Evolutionary conservation across 1,139 yeast genomes (phyloP).

Genomic region (Lodderomyces margitis): DNA sequence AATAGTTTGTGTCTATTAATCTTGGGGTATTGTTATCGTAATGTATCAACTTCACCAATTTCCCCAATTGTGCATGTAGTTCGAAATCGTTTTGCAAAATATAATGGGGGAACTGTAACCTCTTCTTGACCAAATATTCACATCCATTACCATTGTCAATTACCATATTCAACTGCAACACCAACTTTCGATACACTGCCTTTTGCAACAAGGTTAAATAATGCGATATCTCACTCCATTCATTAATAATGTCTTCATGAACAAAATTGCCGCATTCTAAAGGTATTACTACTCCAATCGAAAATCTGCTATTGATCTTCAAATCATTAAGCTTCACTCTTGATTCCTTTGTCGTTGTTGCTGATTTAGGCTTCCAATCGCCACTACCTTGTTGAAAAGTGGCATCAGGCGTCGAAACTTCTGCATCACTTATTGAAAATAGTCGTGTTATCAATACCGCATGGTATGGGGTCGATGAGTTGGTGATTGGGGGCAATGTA

Average conservation of each 20-base stretch:
- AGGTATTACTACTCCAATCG: slow-evolving; percentile 51
- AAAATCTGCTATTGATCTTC: slow-evolving; percentile 37
- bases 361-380: slow-evolving; percentile 35
- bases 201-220: slow-evolving; percentile 40
- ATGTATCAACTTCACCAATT: slow-evolving; percentile 38
- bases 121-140: slow-evolving; percentile 32
- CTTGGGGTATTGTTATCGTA: slow-evolving; percentile 47
- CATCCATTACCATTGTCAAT: slow-evolving; percentile 14
- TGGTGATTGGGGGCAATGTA: slow-evolving; percentile 41
- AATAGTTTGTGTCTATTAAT: slow-evolving; percentile 36
- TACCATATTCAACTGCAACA: slow-evolving; percentile 21
- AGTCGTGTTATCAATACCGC: slow-evolving; percentile 47
- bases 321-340: slow-evolving; percentile 13
- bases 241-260: slow-evolving; percentile 42
- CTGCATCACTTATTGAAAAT: slow-evolving; percentile 39
- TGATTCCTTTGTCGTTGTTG: slow-evolving; percentile 28
- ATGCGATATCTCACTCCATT: slow-evolving; percentile 50
- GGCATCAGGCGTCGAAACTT: slow-evolving; percentile 13
- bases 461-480: slow-evolving; percentile 26
- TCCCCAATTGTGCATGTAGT: slow-evolving; percentile 31
- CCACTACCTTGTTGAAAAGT: slow-evolving; percentile 7
- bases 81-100: slow-evolving; percentile 46
- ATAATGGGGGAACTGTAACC: slow-evolving; percentile 39
- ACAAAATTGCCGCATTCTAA: slow-evolving; percentile 32
- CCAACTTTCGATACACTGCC: slow-evolving; percentile 35